Conservation (phyloP, 2,329 filamentous ascomycete species). For the Madurella mycetomatis region DNA sequence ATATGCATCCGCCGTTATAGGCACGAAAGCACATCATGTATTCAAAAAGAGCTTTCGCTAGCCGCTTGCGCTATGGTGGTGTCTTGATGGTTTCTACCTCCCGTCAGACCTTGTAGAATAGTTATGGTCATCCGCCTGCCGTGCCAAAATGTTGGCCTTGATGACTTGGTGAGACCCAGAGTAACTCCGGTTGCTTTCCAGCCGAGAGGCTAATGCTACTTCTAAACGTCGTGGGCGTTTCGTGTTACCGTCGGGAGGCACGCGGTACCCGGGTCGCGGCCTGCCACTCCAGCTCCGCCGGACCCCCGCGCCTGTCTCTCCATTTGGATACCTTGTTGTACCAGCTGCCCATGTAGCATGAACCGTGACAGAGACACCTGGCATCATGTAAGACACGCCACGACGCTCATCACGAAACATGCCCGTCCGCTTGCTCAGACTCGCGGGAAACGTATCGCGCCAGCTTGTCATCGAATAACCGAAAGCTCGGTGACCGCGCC, state of each 20-base stretch:
- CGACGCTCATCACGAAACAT: not conserved
- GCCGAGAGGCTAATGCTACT: no score
- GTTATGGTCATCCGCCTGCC: no score
- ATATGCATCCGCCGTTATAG: no score
- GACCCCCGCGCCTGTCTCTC: not conserved
- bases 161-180: no score
- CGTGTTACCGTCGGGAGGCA: not conserved
- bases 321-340: not conserved
- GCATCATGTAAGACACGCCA: not conserved
- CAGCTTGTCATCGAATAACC: slow-evolving; percentile 9
- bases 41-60: no score
- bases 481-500: not conserved
- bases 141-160: no score
- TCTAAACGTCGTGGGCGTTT: no score
- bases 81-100: no score
- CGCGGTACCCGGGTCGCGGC: not conserved
- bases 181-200: no score
- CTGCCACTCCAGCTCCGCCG: not conserved
- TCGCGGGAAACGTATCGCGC: slow-evolving; percentile 6
- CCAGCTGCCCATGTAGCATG: not conserved
- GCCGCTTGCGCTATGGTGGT: no score
- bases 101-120: no score
- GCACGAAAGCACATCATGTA: no score
- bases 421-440: not conserved
- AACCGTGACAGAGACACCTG: not conserved